Base-by-base conservation (phyloP, 345 rosid species). In the Garcia nutans region DNA sequence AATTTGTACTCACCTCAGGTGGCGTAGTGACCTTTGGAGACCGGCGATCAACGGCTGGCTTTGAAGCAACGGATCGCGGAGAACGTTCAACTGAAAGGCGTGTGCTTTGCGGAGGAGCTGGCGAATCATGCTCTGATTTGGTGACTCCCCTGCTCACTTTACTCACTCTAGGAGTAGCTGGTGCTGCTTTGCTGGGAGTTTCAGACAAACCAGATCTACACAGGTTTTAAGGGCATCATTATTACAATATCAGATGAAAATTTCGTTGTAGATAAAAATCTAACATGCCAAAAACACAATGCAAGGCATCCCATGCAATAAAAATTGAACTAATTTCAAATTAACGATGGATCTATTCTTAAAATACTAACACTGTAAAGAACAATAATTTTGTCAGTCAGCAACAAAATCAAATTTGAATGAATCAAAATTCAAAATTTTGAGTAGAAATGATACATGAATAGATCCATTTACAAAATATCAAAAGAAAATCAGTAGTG, bases 51-150 rank as follows among this genome's bases (percentile, higher is more conserved):
- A 74, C 16, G 22, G 86, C 20, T 54, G 98, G 84, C 88, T 90
- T 95, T 0, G 97, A 86, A 80, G 79, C 78, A 50, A 87, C 78
- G 10, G 97, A 62, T 77, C 89, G 84, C 5, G 92, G 95, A 17
- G 97, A 92, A 52, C 90, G 91, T 31, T 93, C 97, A 55, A 85
- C 50, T 0, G 98, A 89, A 75, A 79, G 85, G 10, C 99, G 95
- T 19, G 91, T 74, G 80, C 71, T 88, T 23, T 80, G 93, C 68
- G 84, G 72, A 9, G 95, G 86, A 59, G 92, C 85, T 66, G 88
- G 83, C 47, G 93, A 85, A 77, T 82, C 90, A 65, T 89, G 54
- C 9, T 91, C 97, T 17, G 94, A 78, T 82, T 90, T 95, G 71
- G 80, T 69, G 63, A 72, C 80, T 72, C 89, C 89, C 57, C 89